Evolutionary conservation across 148 eudicot genomes (phyloP).

Genomic region (Vaccinium vitisidaea): DNA sequence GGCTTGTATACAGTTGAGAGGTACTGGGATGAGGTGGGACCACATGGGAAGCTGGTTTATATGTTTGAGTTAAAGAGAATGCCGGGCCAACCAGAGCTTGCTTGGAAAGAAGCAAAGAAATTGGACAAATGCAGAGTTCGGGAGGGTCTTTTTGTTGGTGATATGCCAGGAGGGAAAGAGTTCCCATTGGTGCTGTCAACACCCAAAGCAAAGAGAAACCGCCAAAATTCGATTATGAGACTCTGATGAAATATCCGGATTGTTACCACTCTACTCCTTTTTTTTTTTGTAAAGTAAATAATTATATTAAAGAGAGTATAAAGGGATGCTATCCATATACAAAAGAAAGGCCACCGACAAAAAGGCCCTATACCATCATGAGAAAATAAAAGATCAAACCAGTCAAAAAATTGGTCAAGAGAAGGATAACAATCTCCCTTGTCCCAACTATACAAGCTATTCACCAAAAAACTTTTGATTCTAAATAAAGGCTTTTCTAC

Average conservation of each 20-base stretch:
- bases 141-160: constrained; percentile 49
- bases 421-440: no score
- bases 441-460: no score
- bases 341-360: no score
- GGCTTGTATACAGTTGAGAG: constrained; percentile 65
- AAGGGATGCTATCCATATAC: no score
- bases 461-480: no score
- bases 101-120: constrained; percentile 63
- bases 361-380: no score
- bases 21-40: constrained; percentile 47
- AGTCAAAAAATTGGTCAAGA: no score
- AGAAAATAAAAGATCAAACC: no score
- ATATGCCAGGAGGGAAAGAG: constrained; percentile 62
- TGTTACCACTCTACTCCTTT: constrained; percentile 41
- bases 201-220: constrained; percentile 61
- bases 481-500: no score
- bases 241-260: constrained; percentile 59
- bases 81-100: constrained; percentile 70
- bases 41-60: constrained; percentile 61
- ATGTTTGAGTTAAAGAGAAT: constrained; percentile 66
- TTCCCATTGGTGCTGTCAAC: constrained; percentile 44
- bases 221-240: constrained; percentile 55
- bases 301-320: no score
- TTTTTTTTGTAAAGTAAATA: no score
- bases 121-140: constrained; percentile 44